These are phyloP conservation scores for Candida pini DNA, from an alignment of 805 yeast species.

Conservation along the genomic window DNA sequence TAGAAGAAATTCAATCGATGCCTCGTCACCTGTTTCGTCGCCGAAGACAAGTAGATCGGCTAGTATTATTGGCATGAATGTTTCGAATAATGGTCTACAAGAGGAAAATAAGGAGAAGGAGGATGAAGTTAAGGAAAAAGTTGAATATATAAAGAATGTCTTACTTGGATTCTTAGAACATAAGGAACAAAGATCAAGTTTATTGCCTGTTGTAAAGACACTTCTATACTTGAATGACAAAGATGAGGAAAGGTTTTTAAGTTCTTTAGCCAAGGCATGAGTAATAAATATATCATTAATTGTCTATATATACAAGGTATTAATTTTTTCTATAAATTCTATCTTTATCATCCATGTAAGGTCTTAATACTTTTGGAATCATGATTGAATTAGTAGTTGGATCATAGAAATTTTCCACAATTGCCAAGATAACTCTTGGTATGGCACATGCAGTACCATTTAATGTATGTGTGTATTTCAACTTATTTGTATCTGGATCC, in stretches of 20 bases:
- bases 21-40: constrained; percentile 15
- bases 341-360: constrained; percentile 65
- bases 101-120: constrained; percentile 12
- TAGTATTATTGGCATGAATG: constrained; percentile 7
- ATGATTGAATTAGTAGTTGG: constrained; percentile 43
- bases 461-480: constrained; percentile 69
- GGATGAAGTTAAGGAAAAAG: constrained; percentile 37
- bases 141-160: constrained; percentile 83
- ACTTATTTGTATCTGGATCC: constrained; percentile 25
- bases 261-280: constrained; percentile 34
- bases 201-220: constrained; percentile 80
- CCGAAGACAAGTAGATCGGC: constrained; percentile 19
- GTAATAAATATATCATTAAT: background rate
- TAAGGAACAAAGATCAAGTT: constrained; percentile 80
- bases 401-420: constrained; percentile 82
- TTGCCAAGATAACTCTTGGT: constrained; percentile 83
- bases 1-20: constrained; percentile 17
- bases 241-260: constrained; percentile 70
- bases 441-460: constrained; percentile 97
- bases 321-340: constrained; percentile 5
- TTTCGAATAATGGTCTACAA: constrained; percentile 1
- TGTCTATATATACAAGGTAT: background rate
- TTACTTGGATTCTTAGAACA: constrained; percentile 88
- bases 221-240: constrained; percentile 60
- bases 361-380: constrained; percentile 64